Percentiles rank a stretch among this genome's conserved stretches.
phyloP scores from a whole-genome alignment of 1,139 yeast species.

The Debaryomyces subglobosus region DNA sequence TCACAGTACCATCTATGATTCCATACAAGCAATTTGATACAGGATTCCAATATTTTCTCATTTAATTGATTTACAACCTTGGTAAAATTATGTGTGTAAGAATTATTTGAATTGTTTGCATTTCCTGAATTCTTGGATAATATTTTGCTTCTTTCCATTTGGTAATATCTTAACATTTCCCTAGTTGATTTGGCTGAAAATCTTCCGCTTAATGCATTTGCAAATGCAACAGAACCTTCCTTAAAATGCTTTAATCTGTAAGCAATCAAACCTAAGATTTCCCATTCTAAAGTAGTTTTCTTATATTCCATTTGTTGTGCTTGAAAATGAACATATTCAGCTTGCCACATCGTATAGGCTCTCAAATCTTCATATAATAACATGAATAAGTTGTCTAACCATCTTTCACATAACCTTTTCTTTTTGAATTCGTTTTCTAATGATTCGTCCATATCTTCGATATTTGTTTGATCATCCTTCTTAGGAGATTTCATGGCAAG shows the following conservation, averaged over 20 bases:
- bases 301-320: constrained; percentile 74
- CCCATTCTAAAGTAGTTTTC: constrained; percentile 93
- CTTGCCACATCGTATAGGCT: constrained; percentile 89
- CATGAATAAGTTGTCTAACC: constrained; percentile 90
- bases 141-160: constrained; percentile 46
- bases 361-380: constrained; percentile 86
- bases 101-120: constrained; percentile 17
- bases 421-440: constrained; percentile 54
- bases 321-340: constrained; percentile 67
- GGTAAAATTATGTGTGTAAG: constrained; percentile 34
- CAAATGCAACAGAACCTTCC: constrained; percentile 83
- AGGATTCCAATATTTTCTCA: constrained; percentile 65
- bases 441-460: constrained; percentile 15
- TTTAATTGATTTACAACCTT: constrained; percentile 54
- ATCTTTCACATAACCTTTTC: constrained; percentile 89
- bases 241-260: constrained; percentile 75
- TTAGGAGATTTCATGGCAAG: constrained; percentile 43
- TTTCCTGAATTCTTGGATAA: constrained; percentile 32
- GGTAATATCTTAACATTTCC: constrained; percentile 70
- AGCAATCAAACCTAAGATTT: constrained; percentile 81
- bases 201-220: constrained; percentile 73
- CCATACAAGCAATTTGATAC: constrained; percentile 86
- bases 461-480: constrained; percentile 18
- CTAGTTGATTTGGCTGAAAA: constrained; percentile 82
- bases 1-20: constrained; percentile 97